Conservation (phyloP, 352 stramenopile species). For the Phytophthora aleatoria region DNA sequence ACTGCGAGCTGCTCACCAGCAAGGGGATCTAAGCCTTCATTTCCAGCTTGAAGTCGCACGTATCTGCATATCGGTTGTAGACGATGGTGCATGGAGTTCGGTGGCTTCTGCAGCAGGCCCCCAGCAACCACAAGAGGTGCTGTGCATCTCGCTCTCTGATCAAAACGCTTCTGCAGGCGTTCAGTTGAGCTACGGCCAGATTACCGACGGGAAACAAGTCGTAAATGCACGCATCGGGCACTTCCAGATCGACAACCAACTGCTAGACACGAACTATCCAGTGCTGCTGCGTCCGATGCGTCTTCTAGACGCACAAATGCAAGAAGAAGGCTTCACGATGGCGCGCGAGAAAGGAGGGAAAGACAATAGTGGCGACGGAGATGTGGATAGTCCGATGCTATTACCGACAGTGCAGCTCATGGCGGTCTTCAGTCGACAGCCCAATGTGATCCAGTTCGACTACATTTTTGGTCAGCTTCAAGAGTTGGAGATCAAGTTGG, state of each 20-base stretch:
- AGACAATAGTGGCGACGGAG: not conserved
- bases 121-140: slow-evolving; percentile 63
- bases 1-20: slow-evolving; percentile 38
- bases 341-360: slow-evolving; percentile 29
- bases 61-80: slow-evolving; percentile 77
- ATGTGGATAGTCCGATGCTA: slow-evolving; percentile 39
- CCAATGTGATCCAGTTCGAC: slow-evolving; percentile 78
- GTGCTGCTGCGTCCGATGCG: slow-evolving; percentile 78
- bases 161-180: slow-evolving; percentile 72
- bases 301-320: slow-evolving; percentile 65
- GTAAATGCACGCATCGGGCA: slow-evolving; percentile 79
- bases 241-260: slow-evolving; percentile 86
- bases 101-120: slow-evolving; percentile 23
- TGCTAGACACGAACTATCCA: slow-evolving; percentile 85
- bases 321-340: slow-evolving; percentile 55
- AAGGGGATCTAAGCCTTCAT: slow-evolving; percentile 63
- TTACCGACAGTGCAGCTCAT: slow-evolving; percentile 85
- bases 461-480: slow-evolving; percentile 89
- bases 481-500: slow-evolving; percentile 86
- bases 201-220: slow-evolving; percentile 75
- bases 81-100: slow-evolving; percentile 56
- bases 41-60: slow-evolving; percentile 77
- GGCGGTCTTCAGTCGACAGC: slow-evolving; percentile 68
- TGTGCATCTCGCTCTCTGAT: slow-evolving; percentile 78
- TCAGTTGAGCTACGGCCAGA: slow-evolving; percentile 75